Evolutionary conservation across 2,329 filamentous ascomycete species (phyloP), one percentile per base, ranked within the genome.

Genomic region (Mariannaea sp.): DNA sequence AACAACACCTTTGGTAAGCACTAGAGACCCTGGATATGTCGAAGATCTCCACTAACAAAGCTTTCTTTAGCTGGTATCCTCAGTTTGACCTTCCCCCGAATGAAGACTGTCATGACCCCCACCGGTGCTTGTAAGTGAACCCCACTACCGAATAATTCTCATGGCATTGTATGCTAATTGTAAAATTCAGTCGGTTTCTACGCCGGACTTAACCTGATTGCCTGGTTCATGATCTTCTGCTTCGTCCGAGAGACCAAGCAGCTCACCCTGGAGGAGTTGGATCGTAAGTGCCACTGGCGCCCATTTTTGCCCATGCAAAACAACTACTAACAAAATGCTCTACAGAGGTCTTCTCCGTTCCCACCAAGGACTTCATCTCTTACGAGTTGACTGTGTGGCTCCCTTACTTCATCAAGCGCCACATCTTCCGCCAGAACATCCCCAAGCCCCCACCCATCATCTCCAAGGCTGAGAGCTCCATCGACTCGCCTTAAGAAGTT

Each of bases 211-310:
- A 79, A 79, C 57, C 51, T 74, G 0, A 60, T 76, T 1, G 76
- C 75, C 0, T 74, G 77, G 65, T 41, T 68, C 42, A 71, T 78
- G 63, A 77, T 79, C 54, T 78, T 77, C 65, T 72, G 75, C 55
- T 71, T 77, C 50, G 73, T 78, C 1, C 73, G 75, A 35, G 75
- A 78, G 62, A 78, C 75, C 2, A 77, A 78, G 68, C 74, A 77
- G 59, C 69, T 74, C 35, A 77, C 75, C 0, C 68, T 78, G 4
- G 75, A 77, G 56, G 75, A 77, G 29, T 13, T 66, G 32, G 62
- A 66, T 59, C 40, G 53, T 56, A 52, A 43, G 53, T 53, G 22
- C n/a, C n/a, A n/a, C n/a, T n/a, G n/a, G n/a, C n/a, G n/a, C n/a
- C n/a, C n/a, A n/a, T n/a, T n/a, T n/a, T n/a, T n/a, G n/a, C n/a